These are phyloP conservation scores for Papiliotrema flavescens DNA, from an alignment of 1,284 basidiomycete species.

Conservation along the genomic window DNA sequence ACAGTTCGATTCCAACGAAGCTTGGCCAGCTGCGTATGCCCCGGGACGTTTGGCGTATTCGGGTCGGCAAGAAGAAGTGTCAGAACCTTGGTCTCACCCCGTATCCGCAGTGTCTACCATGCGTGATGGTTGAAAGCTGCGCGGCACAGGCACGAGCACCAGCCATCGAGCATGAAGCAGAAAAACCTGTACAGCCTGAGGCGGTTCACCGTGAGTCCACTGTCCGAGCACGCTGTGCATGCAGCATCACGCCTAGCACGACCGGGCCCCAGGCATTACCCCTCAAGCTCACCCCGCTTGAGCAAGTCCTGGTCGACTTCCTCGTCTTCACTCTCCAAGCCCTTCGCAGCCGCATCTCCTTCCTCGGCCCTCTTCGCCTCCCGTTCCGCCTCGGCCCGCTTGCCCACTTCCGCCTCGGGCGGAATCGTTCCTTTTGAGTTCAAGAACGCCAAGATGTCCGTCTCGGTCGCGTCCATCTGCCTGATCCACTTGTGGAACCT, in stretches of 20 bases:
- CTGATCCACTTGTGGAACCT: slow-evolving; percentile 47
- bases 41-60: no score
- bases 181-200: no score
- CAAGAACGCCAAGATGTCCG: slow-evolving; percentile 33
- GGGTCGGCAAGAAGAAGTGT: no score
- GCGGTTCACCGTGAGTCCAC: no score
- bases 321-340: slow-evolving; percentile 54
- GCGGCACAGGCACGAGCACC: no score
- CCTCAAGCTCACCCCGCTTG: slow-evolving; percentile 67
- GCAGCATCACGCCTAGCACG: neutral
- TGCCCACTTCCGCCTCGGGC: slow-evolving; percentile 58
- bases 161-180: no score
- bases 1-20: no score
- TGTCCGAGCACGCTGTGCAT: neutral
- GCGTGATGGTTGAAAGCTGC: no score
- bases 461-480: slow-evolving; percentile 36
- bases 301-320: slow-evolving; percentile 60
- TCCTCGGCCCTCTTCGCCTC: slow-evolving; percentile 50
- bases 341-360: slow-evolving; percentile 26
- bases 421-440: slow-evolving; percentile 71
- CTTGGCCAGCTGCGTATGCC: no score
- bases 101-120: no score
- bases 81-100: no score
- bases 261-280: no score
- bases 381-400: slow-evolving; percentile 61